phyloP scores from a whole-genome alignment of 192 early-diverging fungal genomes.

The Linnemannia elongata region DNA sequence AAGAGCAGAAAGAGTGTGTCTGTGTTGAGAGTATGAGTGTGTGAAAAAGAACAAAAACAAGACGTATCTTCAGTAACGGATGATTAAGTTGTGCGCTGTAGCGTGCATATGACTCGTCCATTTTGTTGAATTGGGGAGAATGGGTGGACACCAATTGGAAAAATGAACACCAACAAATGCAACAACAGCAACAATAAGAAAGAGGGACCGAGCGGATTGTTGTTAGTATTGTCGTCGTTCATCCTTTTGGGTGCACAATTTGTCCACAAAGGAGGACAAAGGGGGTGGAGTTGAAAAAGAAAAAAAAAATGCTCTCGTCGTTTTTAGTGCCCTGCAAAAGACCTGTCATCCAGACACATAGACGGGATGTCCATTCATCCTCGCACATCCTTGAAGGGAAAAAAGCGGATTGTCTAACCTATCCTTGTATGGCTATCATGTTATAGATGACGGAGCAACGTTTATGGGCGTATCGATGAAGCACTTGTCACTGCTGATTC shows the following conservation, averaged over 20 bases:
- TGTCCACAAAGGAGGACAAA: no score
- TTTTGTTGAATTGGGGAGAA: no score
- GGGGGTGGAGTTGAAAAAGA: no score
- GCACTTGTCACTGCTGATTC: constrained; percentile 85
- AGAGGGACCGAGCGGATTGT: not conserved
- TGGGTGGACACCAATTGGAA: not conserved
- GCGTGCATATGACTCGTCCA: not conserved
- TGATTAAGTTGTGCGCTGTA: not conserved
- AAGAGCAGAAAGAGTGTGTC: not conserved
- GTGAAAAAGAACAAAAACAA: not conserved
- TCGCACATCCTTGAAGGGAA: not conserved
- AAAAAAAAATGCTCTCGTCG: no score
- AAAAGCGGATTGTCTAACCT: not conserved
- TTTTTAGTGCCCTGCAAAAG: no score
- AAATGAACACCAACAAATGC: not conserved
- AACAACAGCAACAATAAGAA: not conserved
- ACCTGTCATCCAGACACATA: not conserved
- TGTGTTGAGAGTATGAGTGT: not conserved
- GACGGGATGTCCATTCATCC: not conserved
- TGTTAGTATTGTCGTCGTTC: no score
- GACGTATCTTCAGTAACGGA: not conserved
- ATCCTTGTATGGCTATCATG: not conserved
- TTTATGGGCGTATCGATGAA: constrained; percentile 78
- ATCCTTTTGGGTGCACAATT: no score
- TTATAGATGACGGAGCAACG: constrained; percentile 39